These are phyloP conservation scores for Hygrophoropsis aurantiaca DNA, from an alignment of 768 basidiomycete genomes.

Conservation along the genomic window DNA sequence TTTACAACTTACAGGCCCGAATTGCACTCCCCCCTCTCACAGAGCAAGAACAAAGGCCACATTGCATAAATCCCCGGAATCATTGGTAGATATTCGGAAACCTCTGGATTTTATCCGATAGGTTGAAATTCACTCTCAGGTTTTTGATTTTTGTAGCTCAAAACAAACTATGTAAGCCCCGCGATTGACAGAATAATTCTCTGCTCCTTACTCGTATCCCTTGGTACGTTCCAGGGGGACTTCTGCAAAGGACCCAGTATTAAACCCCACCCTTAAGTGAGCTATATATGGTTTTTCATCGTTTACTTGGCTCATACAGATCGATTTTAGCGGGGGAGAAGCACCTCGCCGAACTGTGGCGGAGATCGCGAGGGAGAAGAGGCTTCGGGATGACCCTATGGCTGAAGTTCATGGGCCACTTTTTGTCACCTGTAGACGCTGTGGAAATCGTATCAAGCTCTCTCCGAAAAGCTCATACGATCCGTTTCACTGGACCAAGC, in stretches of 20 bases:
- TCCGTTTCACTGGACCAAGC: conserved; percentile 65
- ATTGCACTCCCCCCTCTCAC: too few species aligned
- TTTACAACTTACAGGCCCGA: too few species aligned
- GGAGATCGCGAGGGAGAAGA: conserved; percentile 50
- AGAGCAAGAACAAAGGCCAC: too few species aligned
- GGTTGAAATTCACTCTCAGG: too few species aligned
- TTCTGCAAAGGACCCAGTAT: conserved; percentile 13
- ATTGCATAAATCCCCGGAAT: too few species aligned
- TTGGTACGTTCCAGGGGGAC: conserved; percentile 19
- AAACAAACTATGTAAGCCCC: too few species aligned
- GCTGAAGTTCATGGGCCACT: conserved; percentile 50
- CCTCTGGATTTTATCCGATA: too few species aligned
- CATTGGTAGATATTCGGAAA: too few species aligned
- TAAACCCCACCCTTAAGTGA: conserved; percentile 22
- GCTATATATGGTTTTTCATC: conserved; percentile 7
- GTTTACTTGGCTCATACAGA: conserved; percentile 7
- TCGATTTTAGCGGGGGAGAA: conserved; percentile 19
- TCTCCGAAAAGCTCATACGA: conserved; percentile 68
- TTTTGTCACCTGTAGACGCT: conserved; percentile 55
- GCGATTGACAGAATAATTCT: too few species aligned
- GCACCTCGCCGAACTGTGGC: conserved; percentile 37
- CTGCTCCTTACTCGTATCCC: background rate
- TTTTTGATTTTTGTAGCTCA: too few species aligned
- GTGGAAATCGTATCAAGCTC: conserved; percentile 59
- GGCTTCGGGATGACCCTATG: conserved; percentile 52